Percentiles rank a stretch among this genome's conserved stretches.
Conservation (phyloP, 768 basidiomycete species). For the Dentipellis fragilis region DNA sequence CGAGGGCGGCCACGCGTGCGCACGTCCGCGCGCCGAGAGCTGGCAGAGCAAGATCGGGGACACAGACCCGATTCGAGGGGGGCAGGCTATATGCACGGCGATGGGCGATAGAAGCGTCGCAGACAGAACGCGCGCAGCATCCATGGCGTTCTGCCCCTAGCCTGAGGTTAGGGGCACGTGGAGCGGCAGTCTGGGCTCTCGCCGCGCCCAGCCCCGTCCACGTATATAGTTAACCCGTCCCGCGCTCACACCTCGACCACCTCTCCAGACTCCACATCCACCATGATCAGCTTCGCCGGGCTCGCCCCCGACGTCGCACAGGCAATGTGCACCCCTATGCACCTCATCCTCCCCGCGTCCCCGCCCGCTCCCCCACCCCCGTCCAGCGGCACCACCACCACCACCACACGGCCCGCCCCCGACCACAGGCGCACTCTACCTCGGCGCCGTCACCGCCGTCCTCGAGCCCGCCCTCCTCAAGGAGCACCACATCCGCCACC, state of each 20-base stretch:
- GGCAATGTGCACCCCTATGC: constrained; percentile 82
- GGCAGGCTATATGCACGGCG: no score
- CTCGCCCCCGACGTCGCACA: constrained; percentile 69
- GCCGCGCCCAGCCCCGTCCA: no score
- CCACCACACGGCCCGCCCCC: constrained; percentile 4
- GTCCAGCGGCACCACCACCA: constrained; percentile 26
- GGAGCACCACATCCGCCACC: constrained; percentile 39
- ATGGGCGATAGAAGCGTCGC: no score
- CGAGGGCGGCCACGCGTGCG: no score
- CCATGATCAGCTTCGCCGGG: constrained; percentile 73
- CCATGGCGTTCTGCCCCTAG: no score
- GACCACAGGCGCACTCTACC: constrained; percentile 45
- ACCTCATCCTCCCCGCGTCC: constrained; percentile 45
- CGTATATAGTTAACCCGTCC: no score
- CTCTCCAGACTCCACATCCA: constrained; percentile 3
- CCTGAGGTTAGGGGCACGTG: no score
- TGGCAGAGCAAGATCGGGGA: no score
- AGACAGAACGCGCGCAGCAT: no score
- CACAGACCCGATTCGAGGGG: no score
- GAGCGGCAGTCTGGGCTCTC: no score
- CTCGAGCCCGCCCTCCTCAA: constrained; percentile 45
- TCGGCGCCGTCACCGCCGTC: constrained; percentile 56
- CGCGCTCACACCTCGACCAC: background rate
- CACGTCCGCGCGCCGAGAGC: no score
- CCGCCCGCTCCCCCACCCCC: constrained; percentile 28